Base-by-base conservation (phyloP, 2,329 filamentous ascomycete species). In the Capronia coronata region DNA sequence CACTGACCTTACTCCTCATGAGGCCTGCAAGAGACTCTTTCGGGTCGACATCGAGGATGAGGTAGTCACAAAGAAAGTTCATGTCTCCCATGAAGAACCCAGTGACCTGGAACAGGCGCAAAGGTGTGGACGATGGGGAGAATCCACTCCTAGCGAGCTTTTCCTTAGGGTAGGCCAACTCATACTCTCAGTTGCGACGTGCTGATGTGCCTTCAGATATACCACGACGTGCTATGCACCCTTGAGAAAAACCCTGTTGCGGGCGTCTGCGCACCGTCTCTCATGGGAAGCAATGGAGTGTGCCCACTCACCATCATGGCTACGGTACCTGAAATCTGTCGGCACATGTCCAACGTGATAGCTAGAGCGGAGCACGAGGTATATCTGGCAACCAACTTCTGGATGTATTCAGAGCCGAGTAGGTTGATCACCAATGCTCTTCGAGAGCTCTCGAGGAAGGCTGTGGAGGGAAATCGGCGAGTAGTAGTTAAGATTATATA, bases 291-390 rank as follows among this genome's bases (percentile, higher is more conserved):
- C 55, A 73, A 71, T 51, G 86, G 86, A 2, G 77, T 78, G 0
- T 67, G 84, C 7, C 85, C 84, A 0, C 65, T 90, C 55, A 84
- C 83, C 0, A 76, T 88, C 34, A 79, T 90, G 22, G 82, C 79
- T 0, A 77, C 78, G 58, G 74, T 86, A 18, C 80, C 82, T 0
- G 86, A 90, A 62, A 79, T 89, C 22, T 79, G 79, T 52, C 75
- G 84, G 1, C 85, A 90, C 64, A 84, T 87, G 68, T 80, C 84
- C 1, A 89, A 90, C 58, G 71, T 87, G 16, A 90, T 91, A 27
- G 84, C 77, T 2, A 74, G 82, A 2, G 86, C 86, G 0, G 75
- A 87, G 59, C 76, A 76, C 27, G 86, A 91, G 60, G 79, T 91
- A 0, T 80, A 86, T 48, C 70, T 90, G 8, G 82, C 82, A 0